These are phyloP conservation scores for Phytophthora brassicae DNA, from an alignment of 352 stramenopile species.

Conservation along the genomic window DNA sequence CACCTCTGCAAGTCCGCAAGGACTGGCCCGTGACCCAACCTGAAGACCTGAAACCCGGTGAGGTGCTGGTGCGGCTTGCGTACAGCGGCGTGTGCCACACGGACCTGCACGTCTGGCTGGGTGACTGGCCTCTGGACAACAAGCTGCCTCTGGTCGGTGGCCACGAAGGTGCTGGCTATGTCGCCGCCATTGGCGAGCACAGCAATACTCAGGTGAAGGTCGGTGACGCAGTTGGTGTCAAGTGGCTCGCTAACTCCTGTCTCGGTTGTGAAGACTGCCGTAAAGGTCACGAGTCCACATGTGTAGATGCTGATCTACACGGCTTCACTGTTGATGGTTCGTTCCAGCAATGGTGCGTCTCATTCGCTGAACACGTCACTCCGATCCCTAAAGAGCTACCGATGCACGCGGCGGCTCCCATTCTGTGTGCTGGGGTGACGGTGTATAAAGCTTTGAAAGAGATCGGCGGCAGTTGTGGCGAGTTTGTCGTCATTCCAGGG, in stretches of 20 bases:
- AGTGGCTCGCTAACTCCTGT: constrained; percentile 49
- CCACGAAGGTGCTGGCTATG: constrained; percentile 54
- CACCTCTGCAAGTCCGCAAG: constrained; percentile 44
- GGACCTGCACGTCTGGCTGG: constrained; percentile 46
- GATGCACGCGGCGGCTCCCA: constrained; percentile 46
- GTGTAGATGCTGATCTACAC: constrained; percentile 32
- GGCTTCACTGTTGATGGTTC: constrained; percentile 43
- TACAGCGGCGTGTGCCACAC: constrained; percentile 55
- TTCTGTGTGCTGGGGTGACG: constrained; percentile 88
- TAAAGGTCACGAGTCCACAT: constrained; percentile 50
- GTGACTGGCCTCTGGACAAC: constrained; percentile 40
- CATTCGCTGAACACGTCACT: constrained; percentile 68
- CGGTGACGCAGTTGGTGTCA: constrained; percentile 48
- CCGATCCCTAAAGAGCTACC: constrained; percentile 60
- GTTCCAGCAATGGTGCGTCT: constrained; percentile 61
- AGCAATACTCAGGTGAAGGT: constrained; percentile 43
- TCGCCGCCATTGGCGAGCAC: constrained; percentile 44
- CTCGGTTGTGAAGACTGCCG: constrained; percentile 49
- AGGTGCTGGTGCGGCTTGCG: constrained; percentile 51
- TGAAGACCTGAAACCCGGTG: constrained; percentile 42
- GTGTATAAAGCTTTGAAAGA: constrained; percentile 78
- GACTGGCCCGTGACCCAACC: constrained; percentile 50
- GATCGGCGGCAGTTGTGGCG: constrained; percentile 38
- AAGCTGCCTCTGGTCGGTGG: constrained; percentile 50
- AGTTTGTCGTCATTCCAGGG: constrained; percentile 61